Conservation (phyloP, 352 stramenopile genomes). For the Pythium vanterpoolii region DNA sequence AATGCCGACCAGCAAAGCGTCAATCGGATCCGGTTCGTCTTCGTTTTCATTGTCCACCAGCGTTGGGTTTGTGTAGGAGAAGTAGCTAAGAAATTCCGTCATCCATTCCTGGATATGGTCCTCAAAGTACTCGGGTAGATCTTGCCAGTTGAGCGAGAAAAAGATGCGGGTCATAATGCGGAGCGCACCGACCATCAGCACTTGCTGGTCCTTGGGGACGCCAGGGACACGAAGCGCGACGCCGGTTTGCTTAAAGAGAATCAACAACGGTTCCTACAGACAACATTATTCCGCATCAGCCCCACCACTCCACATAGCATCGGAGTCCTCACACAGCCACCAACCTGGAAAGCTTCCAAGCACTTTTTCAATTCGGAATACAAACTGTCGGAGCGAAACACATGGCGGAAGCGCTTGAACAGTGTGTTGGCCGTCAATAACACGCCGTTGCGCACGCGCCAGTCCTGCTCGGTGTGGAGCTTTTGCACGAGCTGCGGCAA, state of each 20-base stretch:
- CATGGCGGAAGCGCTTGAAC: slow-evolving; percentile 96
- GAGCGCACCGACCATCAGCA: slow-evolving; percentile 78
- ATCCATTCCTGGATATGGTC: slow-evolving; percentile 98
- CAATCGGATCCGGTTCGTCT: slow-evolving; percentile 88
- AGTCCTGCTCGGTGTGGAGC: slow-evolving; percentile 87
- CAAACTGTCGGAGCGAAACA: slow-evolving; percentile 94
- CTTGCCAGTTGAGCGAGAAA: slow-evolving; percentile 98
- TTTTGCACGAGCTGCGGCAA: slow-evolving; percentile 94
- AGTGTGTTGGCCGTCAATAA: slow-evolving; percentile 98
- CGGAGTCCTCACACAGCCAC: neutral
- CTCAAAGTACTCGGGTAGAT: slow-evolving; percentile 99
- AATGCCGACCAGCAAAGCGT: slow-evolving; percentile 93
- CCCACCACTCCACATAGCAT: neutral
- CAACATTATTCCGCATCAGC: neutral
- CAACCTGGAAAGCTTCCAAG: slow-evolving; percentile 86
- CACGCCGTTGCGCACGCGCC: slow-evolving; percentile 93
- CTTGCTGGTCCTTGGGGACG: slow-evolving; percentile 41
- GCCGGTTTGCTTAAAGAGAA: slow-evolving; percentile 77
- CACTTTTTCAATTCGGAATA: slow-evolving; percentile 96
- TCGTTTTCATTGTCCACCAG: slow-evolving; percentile 93
- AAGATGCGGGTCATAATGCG: slow-evolving; percentile 96
- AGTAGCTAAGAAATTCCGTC: slow-evolving; percentile 93
- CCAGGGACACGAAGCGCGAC: slow-evolving; percentile 41
- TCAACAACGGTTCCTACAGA: slow-evolving; percentile 50
- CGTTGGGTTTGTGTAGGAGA: slow-evolving; percentile 92